Evolutionary conservation across 495 filamentous ascomycete genomes (phyloP).

Genomic region (Evernia prunastri): DNA sequence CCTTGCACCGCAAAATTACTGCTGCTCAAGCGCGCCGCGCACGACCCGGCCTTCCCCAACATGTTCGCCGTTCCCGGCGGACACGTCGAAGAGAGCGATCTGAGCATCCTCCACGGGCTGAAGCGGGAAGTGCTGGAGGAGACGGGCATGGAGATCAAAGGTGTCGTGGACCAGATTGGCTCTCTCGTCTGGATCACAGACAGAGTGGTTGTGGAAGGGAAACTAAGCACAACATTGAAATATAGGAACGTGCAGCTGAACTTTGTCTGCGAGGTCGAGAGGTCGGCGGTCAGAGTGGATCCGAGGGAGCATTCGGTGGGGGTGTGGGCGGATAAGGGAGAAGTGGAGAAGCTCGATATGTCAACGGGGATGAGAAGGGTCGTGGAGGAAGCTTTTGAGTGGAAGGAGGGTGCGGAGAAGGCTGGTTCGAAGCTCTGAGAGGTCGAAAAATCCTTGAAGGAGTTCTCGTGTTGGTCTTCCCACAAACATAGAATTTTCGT

Average conservation of each 20-base stretch:
- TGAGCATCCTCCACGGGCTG: conserved; percentile 2
- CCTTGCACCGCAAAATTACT: neutral
- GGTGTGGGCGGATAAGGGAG: neutral
- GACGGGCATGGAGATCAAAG: conserved; percentile 2
- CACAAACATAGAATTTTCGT: no score
- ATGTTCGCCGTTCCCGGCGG: conserved; percentile 17
- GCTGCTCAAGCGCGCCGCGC: conserved; percentile 18
- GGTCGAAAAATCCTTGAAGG: no score
- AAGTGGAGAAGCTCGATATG: neutral
- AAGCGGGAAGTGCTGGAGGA: conserved; percentile 17
- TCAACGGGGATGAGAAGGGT: conserved; percentile 14
- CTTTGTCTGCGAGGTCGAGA: neutral
- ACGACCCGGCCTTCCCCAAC: conserved; percentile 7
- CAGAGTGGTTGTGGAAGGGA: neutral
- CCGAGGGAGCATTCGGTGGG: conserved; percentile 15
- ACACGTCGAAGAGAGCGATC: conserved; percentile 8
- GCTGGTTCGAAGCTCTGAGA: no score
- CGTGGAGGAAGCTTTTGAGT: conserved; percentile 11
- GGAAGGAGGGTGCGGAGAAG: neutral
- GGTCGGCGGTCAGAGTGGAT: neutral
- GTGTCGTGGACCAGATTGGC: neutral
- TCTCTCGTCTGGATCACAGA: neutral
- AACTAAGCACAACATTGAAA: no score
- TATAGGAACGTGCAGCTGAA: conserved; percentile 9
- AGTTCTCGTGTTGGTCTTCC: no score